Base-by-base conservation (phyloP, 495 filamentous ascomycete genomes). In the Penicillium angulare region DNA sequence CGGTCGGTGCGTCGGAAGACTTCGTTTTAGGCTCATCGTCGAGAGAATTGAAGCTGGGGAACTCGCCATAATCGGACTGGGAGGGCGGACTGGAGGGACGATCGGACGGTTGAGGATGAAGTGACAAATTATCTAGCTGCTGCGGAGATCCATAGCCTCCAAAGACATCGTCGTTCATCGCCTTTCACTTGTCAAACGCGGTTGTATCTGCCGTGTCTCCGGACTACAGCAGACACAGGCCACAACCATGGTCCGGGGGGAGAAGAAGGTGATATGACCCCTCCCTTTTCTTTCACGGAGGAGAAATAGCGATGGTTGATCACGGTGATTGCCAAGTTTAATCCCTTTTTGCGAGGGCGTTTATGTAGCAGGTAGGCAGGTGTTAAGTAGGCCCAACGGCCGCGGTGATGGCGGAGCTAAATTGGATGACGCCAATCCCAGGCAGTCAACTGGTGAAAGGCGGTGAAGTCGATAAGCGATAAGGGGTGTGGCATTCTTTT, bases 51-150 rank as follows among this genome's bases (percentile, higher is more conserved):
- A 73, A 71, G 47, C 72, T 75, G 17, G 74, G 73, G 46, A 77
- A 75, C 9, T 76, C 73, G 5, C 70, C 72, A 56, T 76, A 75
- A 43, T 76, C 72, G 5, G 73, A 73, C 59, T 74, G 64, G 3
- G 66, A 53, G 7, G 16, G 27, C 7, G 46, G 45, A 33, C 38
- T 53, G 3, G 40, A 21, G 17, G 33, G 22, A 36, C 43, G 44
- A 2, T 15, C 16, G 3, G 34, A 5, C 26, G 27, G 0, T 21
- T 5, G 5, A 29, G 15, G 16, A 3, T 20, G n/a, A 7, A 23
- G 2, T 9, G 17, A 39, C 12, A 18, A 13, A 22, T 12, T 13
- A 24, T 24, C 24, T 23, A 7, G 7, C 3, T 18, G 23, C 9
- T 12, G n/a, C 20, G 41, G 41, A 44, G 27, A 21, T 2, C 13